phyloP scores from a whole-genome alignment of 1,139 yeast species.

The Saccharomycopsis hybrid region DNA sequence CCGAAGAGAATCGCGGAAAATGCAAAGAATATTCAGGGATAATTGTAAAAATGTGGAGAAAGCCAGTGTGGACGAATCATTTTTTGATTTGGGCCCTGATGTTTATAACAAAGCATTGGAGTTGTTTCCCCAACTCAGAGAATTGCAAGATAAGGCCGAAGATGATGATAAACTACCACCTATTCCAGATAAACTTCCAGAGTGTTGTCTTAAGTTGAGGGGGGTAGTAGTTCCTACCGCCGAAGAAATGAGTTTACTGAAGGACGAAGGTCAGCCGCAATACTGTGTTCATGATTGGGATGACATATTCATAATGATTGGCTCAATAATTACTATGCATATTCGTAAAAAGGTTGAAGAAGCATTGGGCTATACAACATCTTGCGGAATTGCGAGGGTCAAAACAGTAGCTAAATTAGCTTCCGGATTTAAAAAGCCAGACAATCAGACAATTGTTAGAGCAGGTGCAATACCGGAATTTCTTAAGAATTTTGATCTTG shows the following conservation, averaged over 20 bases:
- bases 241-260: constrained; percentile 18
- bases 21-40: constrained; percentile 52
- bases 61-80: constrained; percentile 94
- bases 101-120: constrained; percentile 33
- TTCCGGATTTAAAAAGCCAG: constrained; percentile 79
- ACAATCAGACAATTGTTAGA: constrained; percentile 71
- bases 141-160: constrained; percentile 25
- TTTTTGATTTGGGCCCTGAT: constrained; percentile 67
- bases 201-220: constrained; percentile 30
- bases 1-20: constrained; percentile 77
- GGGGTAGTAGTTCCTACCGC: constrained; percentile 24
- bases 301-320: constrained; percentile 64
- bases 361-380: constrained; percentile 73
- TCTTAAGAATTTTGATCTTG: constrained; percentile 52
- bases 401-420: constrained; percentile 85
- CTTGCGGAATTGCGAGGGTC: constrained; percentile 78
- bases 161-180: constrained; percentile 39
- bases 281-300: constrained; percentile 64
- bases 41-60: constrained; percentile 71
- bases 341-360: constrained; percentile 48
- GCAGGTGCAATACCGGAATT: constrained; percentile 45
- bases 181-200: constrained; percentile 42
- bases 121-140: constrained; percentile 32
- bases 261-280: constrained; percentile 18
- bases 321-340: constrained; percentile 49